Conservation (phyloP, 805 yeast genomes). For the Wickerhamiella vanderwaltii region DNA sequence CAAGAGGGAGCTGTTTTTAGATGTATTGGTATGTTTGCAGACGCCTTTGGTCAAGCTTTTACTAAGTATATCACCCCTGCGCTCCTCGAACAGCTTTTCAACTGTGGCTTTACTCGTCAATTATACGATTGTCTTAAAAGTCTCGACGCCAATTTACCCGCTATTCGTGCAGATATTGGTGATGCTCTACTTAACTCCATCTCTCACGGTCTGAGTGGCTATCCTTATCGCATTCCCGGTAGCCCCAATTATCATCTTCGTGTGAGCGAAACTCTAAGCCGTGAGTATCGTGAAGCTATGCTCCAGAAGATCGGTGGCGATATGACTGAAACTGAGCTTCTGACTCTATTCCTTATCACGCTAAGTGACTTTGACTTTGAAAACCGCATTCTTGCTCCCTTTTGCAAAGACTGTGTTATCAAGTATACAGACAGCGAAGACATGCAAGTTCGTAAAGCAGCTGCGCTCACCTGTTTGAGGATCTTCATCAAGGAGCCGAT, state of each 20-base stretch:
- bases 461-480: conserved; percentile 72
- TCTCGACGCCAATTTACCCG: conserved; percentile 62
- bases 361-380: conserved; percentile 62
- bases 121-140: conserved; percentile 64
- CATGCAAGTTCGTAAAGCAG: conserved; percentile 67
- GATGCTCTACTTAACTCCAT: conserved; percentile 57
- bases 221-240: conserved; percentile 71
- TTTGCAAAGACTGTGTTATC: conserved; percentile 75
- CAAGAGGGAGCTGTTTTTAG: conserved; percentile 78
- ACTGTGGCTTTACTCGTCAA: conserved; percentile 72
- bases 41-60: conserved; percentile 84
- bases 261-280: conserved; percentile 36
- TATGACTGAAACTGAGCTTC: conserved; percentile 37
- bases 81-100: conserved; percentile 62
- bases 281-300: conserved; percentile 65
- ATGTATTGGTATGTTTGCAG: conserved; percentile 75
- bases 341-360: conserved; percentile 70
- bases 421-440: conserved; percentile 71
- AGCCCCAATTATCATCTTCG: conserved; percentile 49
- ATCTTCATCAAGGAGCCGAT: conserved; percentile 70
- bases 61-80: conserved; percentile 80
- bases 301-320: conserved; percentile 58
- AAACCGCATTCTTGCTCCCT: conserved; percentile 68
- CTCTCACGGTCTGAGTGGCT: conserved; percentile 69
- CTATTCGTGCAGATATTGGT: conserved; percentile 61